Percentiles rank a stretch among this genome's conserved stretches.
Evolutionary conservation across 805 yeast species (phyloP).

Genomic region (Ogataea haglerorum): DNA sequence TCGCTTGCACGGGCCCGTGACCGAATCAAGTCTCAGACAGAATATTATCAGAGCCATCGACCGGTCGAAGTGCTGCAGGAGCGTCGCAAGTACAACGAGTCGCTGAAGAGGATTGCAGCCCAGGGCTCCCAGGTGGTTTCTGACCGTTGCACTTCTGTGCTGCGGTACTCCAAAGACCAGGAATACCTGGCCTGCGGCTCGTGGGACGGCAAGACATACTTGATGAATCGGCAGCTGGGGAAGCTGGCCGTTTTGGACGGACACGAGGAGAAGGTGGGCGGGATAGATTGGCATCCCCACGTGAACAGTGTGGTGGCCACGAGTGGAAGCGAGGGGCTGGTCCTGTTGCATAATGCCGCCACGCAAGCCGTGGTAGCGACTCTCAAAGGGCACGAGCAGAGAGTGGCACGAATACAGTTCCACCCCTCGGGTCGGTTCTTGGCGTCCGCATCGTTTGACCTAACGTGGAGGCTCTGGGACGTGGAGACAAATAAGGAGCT

Average conservation of each 20-base stretch:
- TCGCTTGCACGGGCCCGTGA: constrained; percentile 47
- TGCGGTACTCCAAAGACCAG: constrained; percentile 42
- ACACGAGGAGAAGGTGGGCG: constrained; percentile 68
- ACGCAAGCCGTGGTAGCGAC: constrained; percentile 7
- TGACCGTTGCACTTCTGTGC: constrained; percentile 63
- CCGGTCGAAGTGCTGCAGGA: constrained; percentile 11
- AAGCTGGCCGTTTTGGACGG: constrained; percentile 32
- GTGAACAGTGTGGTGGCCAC: constrained; percentile 30
- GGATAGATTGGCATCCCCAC: constrained; percentile 55
- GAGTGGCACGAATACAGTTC: constrained; percentile 59
- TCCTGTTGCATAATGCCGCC: constrained; percentile 22
- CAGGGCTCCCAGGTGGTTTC: constrained; percentile 70
- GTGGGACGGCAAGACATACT: constrained; percentile 73
- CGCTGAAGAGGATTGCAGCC: constrained; percentile 39
- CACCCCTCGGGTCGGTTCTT: constrained; percentile 61
- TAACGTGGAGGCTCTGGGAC: constrained; percentile 91
- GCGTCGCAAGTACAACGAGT: constrained; percentile 16
- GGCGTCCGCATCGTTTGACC: constrained; percentile 76
- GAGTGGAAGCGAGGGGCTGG: constrained; percentile 45
- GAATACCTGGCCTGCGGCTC: constrained; percentile 60
- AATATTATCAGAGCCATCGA: constrained; percentile 32
- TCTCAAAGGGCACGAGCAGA: constrained; percentile 43
- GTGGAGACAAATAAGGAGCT: constrained; percentile 45
- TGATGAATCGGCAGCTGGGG: constrained; percentile 44
- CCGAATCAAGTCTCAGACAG: constrained; percentile 38